Evolutionary conservation across 495 filamentous ascomycete genomes (phyloP), one percentile per base, ranked within the genome.

Genomic region (Hypoxylon crocopeplum): DNA sequence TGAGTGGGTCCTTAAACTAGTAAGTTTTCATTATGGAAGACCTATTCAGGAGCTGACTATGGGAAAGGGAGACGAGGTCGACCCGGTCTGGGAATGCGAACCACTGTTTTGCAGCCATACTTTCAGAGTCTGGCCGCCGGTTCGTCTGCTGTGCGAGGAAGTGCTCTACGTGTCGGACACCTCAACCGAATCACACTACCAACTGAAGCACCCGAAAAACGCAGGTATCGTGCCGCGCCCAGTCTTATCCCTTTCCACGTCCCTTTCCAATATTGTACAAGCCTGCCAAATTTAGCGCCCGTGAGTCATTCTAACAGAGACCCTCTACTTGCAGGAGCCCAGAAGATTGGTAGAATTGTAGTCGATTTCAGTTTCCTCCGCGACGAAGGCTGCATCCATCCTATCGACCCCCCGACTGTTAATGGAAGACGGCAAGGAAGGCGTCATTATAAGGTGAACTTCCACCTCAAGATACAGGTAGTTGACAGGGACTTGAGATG

Each of bases 101-200:
- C 30, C n/a, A 13, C 47, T 63, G 24, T 25, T 32, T 11, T 45
- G 48, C 48, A 17, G 13, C n/a, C 42, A 65, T 49, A 56, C 61
- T 21, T 65, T 69, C 32, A 39, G 46, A n/a, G 44, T 40, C 16
- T 22, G 37, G 2, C 29, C 32, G 8, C 20, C 21, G 16, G n/a
- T n/a, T n/a, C 37, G 7, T 1, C 33, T 62, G 6, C 40, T 48
- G 33, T 65, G 62, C 21, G 36, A 58, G 17, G 66, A 69, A 32
- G 7, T 52, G 7, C 16, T 66, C 19, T 66, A 52, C 46, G 66
- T 64, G 24, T 58, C 58, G 10, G 66, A 69, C 39, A 17, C 10
- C 3, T 17, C 34, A 0, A 69, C 42, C 7, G 48, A 59, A 17
- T 62, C 52, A 17, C 48, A 62, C 40, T 69, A 55, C 49, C 24